phyloP scores from a whole-genome alignment of 768 basidiomycete species.

The Trametes coccinea region DNA sequence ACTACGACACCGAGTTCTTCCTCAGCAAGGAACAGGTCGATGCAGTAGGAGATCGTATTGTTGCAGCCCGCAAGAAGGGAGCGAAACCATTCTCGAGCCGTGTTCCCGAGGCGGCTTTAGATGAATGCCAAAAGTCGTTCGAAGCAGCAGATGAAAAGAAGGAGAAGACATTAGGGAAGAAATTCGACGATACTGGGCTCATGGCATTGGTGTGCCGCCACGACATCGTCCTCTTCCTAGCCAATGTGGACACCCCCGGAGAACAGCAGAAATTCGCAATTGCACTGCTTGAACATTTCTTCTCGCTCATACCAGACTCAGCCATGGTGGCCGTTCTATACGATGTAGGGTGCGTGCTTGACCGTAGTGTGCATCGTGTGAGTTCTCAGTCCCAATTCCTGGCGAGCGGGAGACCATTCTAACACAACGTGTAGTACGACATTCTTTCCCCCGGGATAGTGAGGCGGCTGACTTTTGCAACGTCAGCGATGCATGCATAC shows the following conservation, averaged over 20 bases:
- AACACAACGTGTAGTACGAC: too few species aligned
- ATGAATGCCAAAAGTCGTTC: conserved; percentile 37
- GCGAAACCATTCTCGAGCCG: neutral
- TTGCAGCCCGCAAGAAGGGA: conserved; percentile 22
- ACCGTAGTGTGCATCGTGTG: conserved; percentile 29
- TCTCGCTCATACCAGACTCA: conserved; percentile 30
- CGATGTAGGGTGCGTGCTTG: conserved; percentile 39
- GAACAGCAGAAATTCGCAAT: conserved; percentile 42
- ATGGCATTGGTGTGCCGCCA: conserved; percentile 43
- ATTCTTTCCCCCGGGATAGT: neutral
- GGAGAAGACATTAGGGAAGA: conserved; percentile 27
- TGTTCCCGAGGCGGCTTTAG: conserved; percentile 33
- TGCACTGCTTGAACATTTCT: conserved; percentile 35
- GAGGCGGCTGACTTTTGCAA: conserved; percentile 25
- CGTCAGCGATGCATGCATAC: conserved; percentile 39
- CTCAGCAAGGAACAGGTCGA: conserved; percentile 39
- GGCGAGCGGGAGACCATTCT: too few species aligned
- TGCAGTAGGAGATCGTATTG: conserved; percentile 32
- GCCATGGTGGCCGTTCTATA: conserved; percentile 34
- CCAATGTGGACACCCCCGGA: conserved; percentile 42
- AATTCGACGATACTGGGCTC: conserved; percentile 38
- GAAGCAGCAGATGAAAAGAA: conserved; percentile 37
- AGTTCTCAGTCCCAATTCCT: neutral
- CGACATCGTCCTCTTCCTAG: conserved; percentile 37
- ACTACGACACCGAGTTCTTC: conserved; percentile 36